Evolutionary conservation across 352 stramenopile genomes (phyloP).

Genomic region (Phytophthora boehmeriae): DNA sequence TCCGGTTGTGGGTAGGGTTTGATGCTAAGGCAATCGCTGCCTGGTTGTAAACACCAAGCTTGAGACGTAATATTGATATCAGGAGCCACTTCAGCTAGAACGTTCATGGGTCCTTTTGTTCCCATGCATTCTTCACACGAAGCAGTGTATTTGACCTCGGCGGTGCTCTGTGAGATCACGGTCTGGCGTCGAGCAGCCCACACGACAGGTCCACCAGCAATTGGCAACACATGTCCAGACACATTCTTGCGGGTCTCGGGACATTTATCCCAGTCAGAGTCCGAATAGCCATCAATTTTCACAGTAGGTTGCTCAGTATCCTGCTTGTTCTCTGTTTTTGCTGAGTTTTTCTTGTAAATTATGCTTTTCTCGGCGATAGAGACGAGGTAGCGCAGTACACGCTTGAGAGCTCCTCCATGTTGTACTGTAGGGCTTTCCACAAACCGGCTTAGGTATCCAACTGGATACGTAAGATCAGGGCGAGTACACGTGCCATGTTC

Average conservation of each 20-base stretch:
- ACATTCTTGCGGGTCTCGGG: not conserved
- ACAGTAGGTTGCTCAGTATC: too few relatives aligned
- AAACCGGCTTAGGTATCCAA: too few relatives aligned
- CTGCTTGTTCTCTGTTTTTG: too few relatives aligned
- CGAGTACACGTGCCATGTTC: too few relatives aligned
- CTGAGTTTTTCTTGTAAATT: too few relatives aligned
- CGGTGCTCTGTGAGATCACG: not conserved
- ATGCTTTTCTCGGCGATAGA: not conserved
- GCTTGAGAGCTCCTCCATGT: not conserved
- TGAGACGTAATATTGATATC: not conserved
- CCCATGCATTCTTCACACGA: conserved; percentile 1
- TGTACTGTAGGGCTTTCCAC: not conserved
- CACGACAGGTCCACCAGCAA: not conserved
- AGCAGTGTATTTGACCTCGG: not conserved
- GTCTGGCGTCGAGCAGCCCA: not conserved
- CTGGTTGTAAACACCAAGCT: not conserved
- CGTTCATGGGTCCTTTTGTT: not conserved
- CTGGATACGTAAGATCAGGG: too few relatives aligned
- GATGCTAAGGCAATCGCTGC: not conserved
- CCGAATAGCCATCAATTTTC: not conserved
- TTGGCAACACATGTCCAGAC: not conserved
- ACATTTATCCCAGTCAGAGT: not conserved
- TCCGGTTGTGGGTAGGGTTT: too few relatives aligned
- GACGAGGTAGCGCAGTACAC: not conserved
- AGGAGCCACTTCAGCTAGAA: not conserved